Evolutionary conservation across 306 rosid species (phyloP), one percentile per base, ranked within the genome.

Genomic region (Gynostemma pentaphyllum): DNA sequence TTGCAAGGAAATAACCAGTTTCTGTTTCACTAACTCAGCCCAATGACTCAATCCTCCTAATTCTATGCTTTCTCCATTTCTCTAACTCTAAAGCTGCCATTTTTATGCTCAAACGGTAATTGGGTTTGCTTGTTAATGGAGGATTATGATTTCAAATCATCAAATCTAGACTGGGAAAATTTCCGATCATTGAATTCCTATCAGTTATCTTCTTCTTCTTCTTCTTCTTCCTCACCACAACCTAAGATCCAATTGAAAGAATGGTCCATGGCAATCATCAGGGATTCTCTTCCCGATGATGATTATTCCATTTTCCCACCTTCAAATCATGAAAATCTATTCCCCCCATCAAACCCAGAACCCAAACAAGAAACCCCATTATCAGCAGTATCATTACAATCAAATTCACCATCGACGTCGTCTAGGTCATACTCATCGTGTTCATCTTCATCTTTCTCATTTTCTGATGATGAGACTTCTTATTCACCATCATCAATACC

Each of bases 301-400:
- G 80, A 75, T 44, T 64, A 57, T 69, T 69, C 70, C 39, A 46
- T 78, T 29, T 81, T 81, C 54, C 86, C 86, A 63, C 86, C 86
- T 40, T 45, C 45, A 9, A 72, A 78, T 48, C 86, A 81, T 54
- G 83, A 81, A 62, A 81, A 78, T 53, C 80, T 81, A 9, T 73
- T 40, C 70, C 62, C 41, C 42, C 64, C 71, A 2, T 40, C 53
- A 3, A 50, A 7, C 13, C 9, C 7, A 15, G 16, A 18, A 36
- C 22, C 44, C 24, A 42, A 70, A 26, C 60, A 55, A 2, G 50
- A 42, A 27, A 46, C 34, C 62, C 56, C 68, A 4, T 27, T 42
- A 15, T 47, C 68, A 10, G 50, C 68, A 4, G 36, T 42, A 15
- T 47, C 68, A 10, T 28, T 28, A 15, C 53, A 12, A 11, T 70